phyloP scores from a whole-genome alignment of 2,329 filamentous ascomycete genomes.

The Ascochyta lentis region DNA sequence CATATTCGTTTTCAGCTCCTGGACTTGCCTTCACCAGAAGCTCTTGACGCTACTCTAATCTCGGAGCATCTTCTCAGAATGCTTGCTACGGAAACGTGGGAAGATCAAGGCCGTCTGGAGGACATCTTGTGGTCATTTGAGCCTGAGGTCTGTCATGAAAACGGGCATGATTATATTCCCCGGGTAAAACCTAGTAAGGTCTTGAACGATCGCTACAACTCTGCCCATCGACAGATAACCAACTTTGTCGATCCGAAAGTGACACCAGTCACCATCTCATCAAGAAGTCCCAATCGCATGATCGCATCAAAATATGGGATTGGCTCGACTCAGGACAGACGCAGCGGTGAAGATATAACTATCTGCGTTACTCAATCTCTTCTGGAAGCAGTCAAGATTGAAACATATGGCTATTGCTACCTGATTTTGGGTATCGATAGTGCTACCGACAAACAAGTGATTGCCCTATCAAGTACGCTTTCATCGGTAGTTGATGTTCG shows the following conservation, averaged over 20 bases:
- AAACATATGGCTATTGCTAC: background rate
- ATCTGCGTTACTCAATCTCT: background rate
- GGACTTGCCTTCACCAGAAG: slow-evolving; percentile 1
- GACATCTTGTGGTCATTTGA: slow-evolving; percentile 4
- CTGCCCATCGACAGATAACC: slow-evolving; percentile 9
- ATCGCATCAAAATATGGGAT: background rate
- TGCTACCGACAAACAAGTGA: background rate
- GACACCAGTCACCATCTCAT: background rate
- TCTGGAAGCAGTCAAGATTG: background rate
- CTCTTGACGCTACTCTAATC: background rate
- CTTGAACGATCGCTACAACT: slow-evolving; percentile 32
- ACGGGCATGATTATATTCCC: background rate
- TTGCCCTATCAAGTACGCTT: slow-evolving; percentile 2
- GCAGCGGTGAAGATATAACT: background rate
- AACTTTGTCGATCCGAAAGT: background rate
- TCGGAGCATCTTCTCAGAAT: background rate
- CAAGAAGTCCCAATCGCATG: background rate
- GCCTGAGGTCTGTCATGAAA: slow-evolving; percentile 1
- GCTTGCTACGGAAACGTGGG: background rate
- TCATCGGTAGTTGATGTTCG: background rate
- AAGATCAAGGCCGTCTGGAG: background rate
- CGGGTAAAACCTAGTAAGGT: slow-evolving; percentile 4
- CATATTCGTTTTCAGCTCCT: slow-evolving; percentile 18
- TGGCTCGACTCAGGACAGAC: background rate
- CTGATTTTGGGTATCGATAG: background rate